Conservation (phyloP, 108 stramenopile genomes). For the Nitzschia sp. region DNA sequence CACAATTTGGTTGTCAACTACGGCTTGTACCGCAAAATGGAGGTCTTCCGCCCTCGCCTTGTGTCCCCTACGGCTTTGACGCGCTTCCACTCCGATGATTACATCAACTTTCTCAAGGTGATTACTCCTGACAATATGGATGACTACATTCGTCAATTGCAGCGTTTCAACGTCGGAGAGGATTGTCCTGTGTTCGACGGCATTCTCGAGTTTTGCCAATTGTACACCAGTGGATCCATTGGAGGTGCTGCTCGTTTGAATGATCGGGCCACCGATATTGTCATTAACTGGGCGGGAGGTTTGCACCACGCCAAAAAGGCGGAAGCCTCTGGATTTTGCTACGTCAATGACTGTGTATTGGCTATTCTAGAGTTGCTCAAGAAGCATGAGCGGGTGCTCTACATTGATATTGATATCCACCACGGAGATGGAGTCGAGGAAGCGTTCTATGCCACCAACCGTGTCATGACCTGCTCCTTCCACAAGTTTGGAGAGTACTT, state of each 20-base stretch:
- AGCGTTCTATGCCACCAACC: conserved; percentile 97
- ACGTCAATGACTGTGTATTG: conserved; percentile 99
- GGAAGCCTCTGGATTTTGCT: conserved; percentile 98
- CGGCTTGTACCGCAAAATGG: conserved; percentile 97
- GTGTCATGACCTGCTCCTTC: conserved; percentile 97
- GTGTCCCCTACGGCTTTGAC: conserved; percentile 94
- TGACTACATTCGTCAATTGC: conserved; percentile 88
- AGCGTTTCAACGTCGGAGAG: conserved; percentile 97
- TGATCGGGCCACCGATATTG: conserved; percentile 87
- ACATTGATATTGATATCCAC: conserved; percentile 99
- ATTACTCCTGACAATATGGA: conserved; percentile 99
- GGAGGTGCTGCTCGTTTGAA: conserved; percentile 97
- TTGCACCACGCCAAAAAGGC: conserved; percentile 99
- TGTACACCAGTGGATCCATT: conserved; percentile 94
- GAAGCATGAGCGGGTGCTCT: conserved; percentile 98
- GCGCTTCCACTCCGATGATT: conserved; percentile 97
- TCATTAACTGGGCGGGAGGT: conserved; percentile 99
- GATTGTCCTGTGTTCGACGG: conserved; percentile 99
- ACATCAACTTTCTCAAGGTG: conserved; percentile 97
- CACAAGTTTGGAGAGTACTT: conserved; percentile 99
- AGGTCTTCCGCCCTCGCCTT: conserved; percentile 95
- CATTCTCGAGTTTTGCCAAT: conserved; percentile 96
- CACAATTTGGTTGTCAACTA: conserved; percentile 99
- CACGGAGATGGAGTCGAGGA: conserved; percentile 98
- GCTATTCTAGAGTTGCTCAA: conserved; percentile 98